Base-by-base conservation (phyloP, 2,329 filamentous ascomycete genomes). In the Berkeleyomyces rouxiae region DNA sequence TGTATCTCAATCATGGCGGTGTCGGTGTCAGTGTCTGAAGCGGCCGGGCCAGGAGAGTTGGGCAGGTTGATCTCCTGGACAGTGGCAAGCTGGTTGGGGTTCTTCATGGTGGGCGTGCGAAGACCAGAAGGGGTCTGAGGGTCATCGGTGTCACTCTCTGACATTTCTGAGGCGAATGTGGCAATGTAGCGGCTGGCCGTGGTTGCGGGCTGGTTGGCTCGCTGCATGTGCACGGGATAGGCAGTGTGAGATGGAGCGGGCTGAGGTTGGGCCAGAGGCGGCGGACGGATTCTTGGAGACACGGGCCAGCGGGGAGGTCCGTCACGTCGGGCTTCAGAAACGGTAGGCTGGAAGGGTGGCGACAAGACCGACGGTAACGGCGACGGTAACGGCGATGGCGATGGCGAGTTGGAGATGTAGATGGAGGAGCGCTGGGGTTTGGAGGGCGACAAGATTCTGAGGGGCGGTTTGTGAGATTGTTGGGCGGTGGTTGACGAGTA, bases 61-160 rank as follows among this genome's bases (percentile, higher is more conserved):
- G 86, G 84, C 65, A 89, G 82, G 74, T 89, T 93, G 61, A 87
- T 85, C 77, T 96, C 92, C 71, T 96, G 87, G 13, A 97, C 92
- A 0, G 93, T 96, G 74, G 95, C 92, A 63, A 96, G 76, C 33
- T 23, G 13, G 58, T 85, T 83, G 61, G 79, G 77, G 65, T 79
- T 81, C 67, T 84, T 79, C 39, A 66, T 64, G 42, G 77, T 79
- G 31, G 83, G 82, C 16, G 83, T 82, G 70, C 79, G 76, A 74
- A 82, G 76, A 59, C 82, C 82, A 23, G 80, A 74, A 53, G 68
- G 47, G n/a, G 74, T 68, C 46, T 76, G 72, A 9, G 70, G 66
- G 46, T 83, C 81, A 67, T 83, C 81, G 62, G 72, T 72, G 66
- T 83, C 81, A 67, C 73, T 78, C 65, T 82, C 80, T 9, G 76